Evolutionary conservation across 768 basidiomycete genomes (phyloP), one percentile per base, ranked within the genome.

Genomic region (Phanerochaete sordida): DNA sequence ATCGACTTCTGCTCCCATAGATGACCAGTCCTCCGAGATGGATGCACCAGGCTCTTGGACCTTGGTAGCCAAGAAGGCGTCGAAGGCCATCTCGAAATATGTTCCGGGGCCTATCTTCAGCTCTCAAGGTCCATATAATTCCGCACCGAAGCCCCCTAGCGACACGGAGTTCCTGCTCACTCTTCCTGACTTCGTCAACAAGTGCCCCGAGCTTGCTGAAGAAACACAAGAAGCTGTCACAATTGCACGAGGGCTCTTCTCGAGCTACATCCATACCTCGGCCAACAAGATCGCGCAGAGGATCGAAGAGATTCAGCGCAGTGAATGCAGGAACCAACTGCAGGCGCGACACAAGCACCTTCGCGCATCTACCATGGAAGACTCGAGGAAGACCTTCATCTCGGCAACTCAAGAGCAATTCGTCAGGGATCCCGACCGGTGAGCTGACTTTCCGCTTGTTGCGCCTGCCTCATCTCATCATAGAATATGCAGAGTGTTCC

Each of bases 161-260:
- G 55, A 63, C 30, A 19, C n/a, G 15, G 55, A 56, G 4, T 63
- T 59, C 49, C 27, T 60, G 19, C 21, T 5, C 24, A 19, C 21
- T 9, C 24, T 62, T 11, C 58, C 56, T 28, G n/a, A n/a, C 15
- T 4, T 65, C 3, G 30, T 27, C 1, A 44, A 51, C 23, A 53
- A 51, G 7, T 57, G 49, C 33, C 64, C 64, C 19, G 30, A 57
- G 2, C 57, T 62, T 3, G 52, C 50, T 1, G 43, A 33, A 16
- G 19, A 45, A 31, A 61, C 24, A 11, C 44, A 43, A 12, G 48
- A 62, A 15, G 43, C 47, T 49, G 19, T 53, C 16, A 11, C 15
- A 11, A 33, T 37, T 8, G 60, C 58, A 2, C 30, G 37, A 2
- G 2, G 31, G 8, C 44, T 54, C 24, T 57, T 65, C 31, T 1